Conservation (phyloP, 2,329 filamentous ascomycete species). For the Aspergillus quadrilineatus region DNA sequence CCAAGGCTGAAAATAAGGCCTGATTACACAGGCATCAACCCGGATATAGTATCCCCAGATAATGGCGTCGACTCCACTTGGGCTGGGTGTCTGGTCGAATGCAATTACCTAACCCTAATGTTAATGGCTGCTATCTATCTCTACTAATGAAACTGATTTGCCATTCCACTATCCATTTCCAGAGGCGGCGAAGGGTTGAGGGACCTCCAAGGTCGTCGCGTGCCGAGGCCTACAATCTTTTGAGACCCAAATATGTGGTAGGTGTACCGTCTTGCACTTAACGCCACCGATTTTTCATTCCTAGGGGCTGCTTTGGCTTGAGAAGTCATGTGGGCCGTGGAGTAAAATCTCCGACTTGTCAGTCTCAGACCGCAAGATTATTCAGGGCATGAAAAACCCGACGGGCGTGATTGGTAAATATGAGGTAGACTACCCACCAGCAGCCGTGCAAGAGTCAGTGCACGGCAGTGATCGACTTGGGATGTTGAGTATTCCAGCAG, state of each 20-base stretch:
- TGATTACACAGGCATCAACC: neutral
- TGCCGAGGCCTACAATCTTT: neutral
- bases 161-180: too few relatives aligned
- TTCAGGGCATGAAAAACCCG: neutral
- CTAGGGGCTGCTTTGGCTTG: neutral
- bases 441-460: neutral
- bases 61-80: neutral
- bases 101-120: too few relatives aligned
- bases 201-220: neutral
- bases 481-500: neutral
- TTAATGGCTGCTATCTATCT: too few relatives aligned
- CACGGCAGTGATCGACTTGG: neutral
- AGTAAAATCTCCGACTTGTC: neutral
- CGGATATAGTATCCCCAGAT: neutral
- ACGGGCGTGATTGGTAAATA: neutral
- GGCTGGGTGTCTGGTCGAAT: neutral
- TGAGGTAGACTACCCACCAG: neutral
- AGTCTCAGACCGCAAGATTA: neutral
- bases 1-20: constrained; percentile 3
- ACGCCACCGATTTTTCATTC: neutral
- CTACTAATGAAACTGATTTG: too few relatives aligned
- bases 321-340: neutral
- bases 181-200: neutral
- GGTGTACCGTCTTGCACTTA: neutral
- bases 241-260: neutral